Conservation (phyloP, 208 protist species). For the Leishmania martiniquensis region DNA sequence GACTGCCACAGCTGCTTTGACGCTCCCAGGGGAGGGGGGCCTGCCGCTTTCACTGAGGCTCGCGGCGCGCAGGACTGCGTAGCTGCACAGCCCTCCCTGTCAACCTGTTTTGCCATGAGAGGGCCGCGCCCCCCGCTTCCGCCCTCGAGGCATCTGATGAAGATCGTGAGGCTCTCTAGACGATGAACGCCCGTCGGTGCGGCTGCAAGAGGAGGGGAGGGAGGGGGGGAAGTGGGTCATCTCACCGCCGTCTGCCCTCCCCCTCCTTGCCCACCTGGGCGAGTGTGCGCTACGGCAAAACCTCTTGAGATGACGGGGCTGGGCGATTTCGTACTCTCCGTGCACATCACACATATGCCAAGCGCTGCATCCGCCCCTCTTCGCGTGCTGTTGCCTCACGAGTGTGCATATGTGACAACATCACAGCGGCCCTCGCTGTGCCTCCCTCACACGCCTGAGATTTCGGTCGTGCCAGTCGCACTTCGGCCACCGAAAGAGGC, state of each 20-base stretch:
- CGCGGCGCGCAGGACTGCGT: not conserved
- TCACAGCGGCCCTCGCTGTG: not conserved
- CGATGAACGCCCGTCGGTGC: not conserved
- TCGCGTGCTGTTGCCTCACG: not conserved
- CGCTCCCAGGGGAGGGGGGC: too few species aligned
- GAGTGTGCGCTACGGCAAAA: not conserved
- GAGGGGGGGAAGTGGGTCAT: not conserved
- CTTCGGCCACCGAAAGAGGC: not conserved
- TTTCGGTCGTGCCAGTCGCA: not conserved
- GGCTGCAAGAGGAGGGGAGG: not conserved
- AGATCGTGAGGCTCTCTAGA: not conserved
- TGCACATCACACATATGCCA: not conserved
- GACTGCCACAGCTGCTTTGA: not conserved
- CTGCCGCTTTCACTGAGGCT: too few species aligned
- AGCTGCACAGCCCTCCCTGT: too few species aligned
- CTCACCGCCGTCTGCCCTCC: not conserved
- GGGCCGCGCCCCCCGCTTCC: not conserved
- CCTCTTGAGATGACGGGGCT: not conserved
- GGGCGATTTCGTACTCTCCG: not conserved
- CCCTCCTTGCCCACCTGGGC: not conserved
- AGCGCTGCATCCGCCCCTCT: too few species aligned
- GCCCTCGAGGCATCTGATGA: not conserved
- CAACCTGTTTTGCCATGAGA: not conserved
- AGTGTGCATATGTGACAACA: too few species aligned
- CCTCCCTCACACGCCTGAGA: not conserved